Evolutionary conservation across 2,329 filamentous ascomycete genomes (phyloP), one percentile per base, ranked within the genome.

Genomic region (Pseudocercospora fijiensis): DNA sequence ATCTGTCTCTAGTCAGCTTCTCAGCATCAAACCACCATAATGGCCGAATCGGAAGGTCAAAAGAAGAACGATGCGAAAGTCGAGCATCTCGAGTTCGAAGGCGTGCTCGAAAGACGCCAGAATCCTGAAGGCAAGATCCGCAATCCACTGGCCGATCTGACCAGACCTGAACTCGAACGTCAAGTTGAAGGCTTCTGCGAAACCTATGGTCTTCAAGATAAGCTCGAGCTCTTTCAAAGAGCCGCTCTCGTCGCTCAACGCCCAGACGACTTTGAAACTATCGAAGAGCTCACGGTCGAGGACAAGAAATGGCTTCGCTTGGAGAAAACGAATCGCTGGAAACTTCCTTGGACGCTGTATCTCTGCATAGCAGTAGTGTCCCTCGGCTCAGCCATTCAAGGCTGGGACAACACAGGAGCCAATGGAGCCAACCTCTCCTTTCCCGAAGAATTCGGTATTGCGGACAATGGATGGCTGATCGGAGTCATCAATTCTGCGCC

Each of bases 221-320:
- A 83, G 20, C 71, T 83, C 10, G 81, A 82, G 3, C 74, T 69
- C 22, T 83, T 86, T 62, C 78, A 79, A 28, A 84, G 84, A 66
- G 81, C 82, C 8, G 83, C 83, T 11, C 68, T 84, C 33, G 75
- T 84, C 18, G 82, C 83, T 5, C 83, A 84, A 60, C 76, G 81
- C 18, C 84, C 84, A 0, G 76, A 78, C 16, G 75, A 75, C 0
- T 84, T 81, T 47, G 80, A 84, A 55, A 74, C 78, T 3, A 76
- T 87, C 2, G 76, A 76, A 0, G 80, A 83, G 22, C 71, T 85
- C 11, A 74, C 74, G 8, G 78, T 81, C 7, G 73, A 73, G 0
- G 83, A 85, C 52, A 81, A 76, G 51, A 71, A 74, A 9, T 69
- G 73, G 0, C 69, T 85, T 20, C 69, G 73, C 4, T 71, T 79